Evolutionary conservation across 148 eudicot genomes (phyloP).

Genomic region (Rhododendron mucronatum): DNA sequence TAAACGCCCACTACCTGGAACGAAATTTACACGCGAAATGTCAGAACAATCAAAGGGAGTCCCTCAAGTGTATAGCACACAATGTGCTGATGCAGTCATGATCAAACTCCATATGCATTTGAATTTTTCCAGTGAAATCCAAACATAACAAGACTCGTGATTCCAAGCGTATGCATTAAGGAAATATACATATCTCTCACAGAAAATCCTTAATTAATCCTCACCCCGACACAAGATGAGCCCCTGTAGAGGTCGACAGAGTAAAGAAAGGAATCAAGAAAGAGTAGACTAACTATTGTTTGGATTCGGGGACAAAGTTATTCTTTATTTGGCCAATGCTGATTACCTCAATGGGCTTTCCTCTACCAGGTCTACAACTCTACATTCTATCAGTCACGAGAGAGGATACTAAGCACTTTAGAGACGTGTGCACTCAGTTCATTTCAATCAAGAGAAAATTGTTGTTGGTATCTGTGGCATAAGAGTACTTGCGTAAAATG

Average conservation of each 20-base stretch:
- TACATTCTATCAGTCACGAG: background rate
- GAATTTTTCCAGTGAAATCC: background rate
- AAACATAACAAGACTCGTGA: background rate
- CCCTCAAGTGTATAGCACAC: background rate
- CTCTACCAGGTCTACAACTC: background rate
- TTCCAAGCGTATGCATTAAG: background rate
- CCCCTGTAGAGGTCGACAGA: background rate
- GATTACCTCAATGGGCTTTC: background rate
- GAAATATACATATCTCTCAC: background rate
- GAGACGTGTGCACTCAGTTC: background rate
- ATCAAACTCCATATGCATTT: background rate
- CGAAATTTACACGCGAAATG: background rate
- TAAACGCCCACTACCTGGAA: background rate
- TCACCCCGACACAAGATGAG: background rate
- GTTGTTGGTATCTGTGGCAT: background rate
- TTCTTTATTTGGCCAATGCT: background rate
- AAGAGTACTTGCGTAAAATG: background rate
- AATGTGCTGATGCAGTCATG: background rate
- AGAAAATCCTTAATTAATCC: background rate
- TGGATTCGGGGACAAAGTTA: background rate
- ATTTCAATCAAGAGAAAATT: background rate
- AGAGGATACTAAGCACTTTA: background rate
- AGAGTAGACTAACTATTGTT: background rate
- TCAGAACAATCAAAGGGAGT: background rate
- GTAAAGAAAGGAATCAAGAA: background rate